Base-by-base conservation (phyloP, 225 moss, liverwort and hornwort genomes). In the Anthoceros angustus region DNA sequence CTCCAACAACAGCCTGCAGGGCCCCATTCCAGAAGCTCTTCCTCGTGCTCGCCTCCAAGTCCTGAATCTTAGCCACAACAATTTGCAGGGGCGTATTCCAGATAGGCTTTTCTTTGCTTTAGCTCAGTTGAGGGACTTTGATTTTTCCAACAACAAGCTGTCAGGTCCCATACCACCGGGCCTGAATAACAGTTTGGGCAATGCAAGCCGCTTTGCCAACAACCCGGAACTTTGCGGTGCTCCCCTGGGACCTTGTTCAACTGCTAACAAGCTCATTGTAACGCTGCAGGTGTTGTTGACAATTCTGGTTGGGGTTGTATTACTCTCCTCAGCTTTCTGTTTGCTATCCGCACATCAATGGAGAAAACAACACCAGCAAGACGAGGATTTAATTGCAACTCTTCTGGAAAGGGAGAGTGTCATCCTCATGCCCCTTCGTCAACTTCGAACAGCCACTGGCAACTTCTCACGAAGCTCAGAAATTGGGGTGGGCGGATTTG, bases 281-380 rank as follows among this genome's bases (percentile, higher is more conserved):
- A 41, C 10, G 32, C 38, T 25, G 63, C 63, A 32, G 70, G 63
- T 63, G 39, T 14, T 63, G 20, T 24, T 64, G 41, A 21, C 63
- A 5, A 62, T 70, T 26, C 8, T 70, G 10, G 62, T 41, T 26
- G 25, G 9, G 12, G 32, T n/a, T 63, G 23, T 25, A 14, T 25
- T 43, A 5, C n/a, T 70, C 4, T 16, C 5, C n/a, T 12, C 43
- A 25, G 16, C 42, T 10, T 12, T 15, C 62, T 63, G 70, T 70
- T 10, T 45, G 32, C 18, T 64, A 10, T 45, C 38, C 18, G 43
- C 10, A 32, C 41, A 43, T 42, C 5, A 46, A 64, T 63, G 70
- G 70, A 63, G 62, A 16, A 41, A 38, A 63, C 41, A 63, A 12
- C 70, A 70, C 23, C 42, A 70, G 48, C 70, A 70, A 43, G 70